Evolutionary conservation across 2,329 filamentous ascomycete genomes (phyloP).

Genomic region (Nemania diffusa): DNA sequence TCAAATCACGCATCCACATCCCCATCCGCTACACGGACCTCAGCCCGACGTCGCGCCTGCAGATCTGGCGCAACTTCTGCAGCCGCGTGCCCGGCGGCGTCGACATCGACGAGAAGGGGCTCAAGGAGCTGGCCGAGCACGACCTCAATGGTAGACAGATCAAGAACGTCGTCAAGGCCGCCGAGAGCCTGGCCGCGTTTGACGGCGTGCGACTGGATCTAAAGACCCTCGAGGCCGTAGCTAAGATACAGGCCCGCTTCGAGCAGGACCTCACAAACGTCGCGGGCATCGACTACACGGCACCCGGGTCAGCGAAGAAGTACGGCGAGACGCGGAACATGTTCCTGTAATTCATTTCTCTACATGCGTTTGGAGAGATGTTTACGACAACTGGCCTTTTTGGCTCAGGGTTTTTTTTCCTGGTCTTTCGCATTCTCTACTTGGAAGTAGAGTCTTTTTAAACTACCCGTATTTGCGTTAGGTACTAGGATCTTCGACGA

Average conservation of each 20-base stretch:
- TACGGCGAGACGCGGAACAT: constrained; percentile 12
- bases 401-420: background rate
- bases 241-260: constrained; percentile 48
- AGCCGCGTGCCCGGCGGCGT: constrained; percentile 41
- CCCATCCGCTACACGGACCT: constrained; percentile 42
- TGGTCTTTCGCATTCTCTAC: background rate
- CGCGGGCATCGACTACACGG: constrained; percentile 18
- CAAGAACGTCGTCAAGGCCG: constrained; percentile 48
- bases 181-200: constrained; percentile 49
- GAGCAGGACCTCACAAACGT: constrained; percentile 42
- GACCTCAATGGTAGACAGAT: constrained; percentile 50
- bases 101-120: constrained; percentile 34
- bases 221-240: constrained; percentile 45
- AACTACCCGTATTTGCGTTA: background rate
- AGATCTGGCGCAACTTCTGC: constrained; percentile 47
- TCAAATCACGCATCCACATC: constrained; percentile 43
- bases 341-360: constrained; percentile 6
- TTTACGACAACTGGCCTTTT: background rate
- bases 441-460: background rate
- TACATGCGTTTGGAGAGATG: background rate
- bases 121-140: constrained; percentile 39
- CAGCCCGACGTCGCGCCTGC: constrained; percentile 32
- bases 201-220: constrained; percentile 46
- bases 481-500: too few species aligned
- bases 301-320: constrained; percentile 9